Percentiles rank a stretch among this genome's conserved stretches.
These are phyloP conservation scores for Termitomyces sp. DNA, from an alignment of 1,284 basidiomycete genomes.

Conservation along the genomic window DNA sequence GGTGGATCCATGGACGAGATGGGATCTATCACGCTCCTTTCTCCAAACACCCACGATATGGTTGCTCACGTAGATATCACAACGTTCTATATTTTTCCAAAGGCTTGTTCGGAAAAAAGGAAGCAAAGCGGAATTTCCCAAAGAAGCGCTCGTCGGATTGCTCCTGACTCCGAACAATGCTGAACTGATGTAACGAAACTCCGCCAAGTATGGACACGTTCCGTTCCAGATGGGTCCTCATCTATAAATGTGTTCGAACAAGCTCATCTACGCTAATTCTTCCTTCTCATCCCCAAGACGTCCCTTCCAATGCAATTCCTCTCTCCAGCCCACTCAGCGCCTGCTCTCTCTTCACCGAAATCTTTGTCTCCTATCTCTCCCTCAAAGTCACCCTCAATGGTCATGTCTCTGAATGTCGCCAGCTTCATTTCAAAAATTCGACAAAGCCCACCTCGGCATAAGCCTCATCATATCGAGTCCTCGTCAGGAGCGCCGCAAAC, in stretches of 20 bases:
- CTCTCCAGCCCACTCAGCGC: conserved; percentile 7
- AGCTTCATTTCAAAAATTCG: conserved; percentile 50
- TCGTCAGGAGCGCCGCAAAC: conserved; percentile 52
- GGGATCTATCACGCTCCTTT: not conserved
- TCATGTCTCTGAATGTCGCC: conserved; percentile 27
- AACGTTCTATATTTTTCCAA: not conserved
- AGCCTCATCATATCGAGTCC: conserved; percentile 36
- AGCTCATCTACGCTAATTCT: not conserved
- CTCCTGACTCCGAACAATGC: conserved; percentile 4
- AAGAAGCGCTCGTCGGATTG: not conserved
- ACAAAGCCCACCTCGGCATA: conserved; percentile 22
- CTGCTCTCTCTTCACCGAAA: conserved; percentile 1
- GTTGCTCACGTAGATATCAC: not conserved
- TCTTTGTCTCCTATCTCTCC: conserved; percentile 4
- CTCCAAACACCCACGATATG: not conserved
- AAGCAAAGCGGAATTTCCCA: not conserved
- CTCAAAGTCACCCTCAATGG: conserved; percentile 12
- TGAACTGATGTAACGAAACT: conserved; percentile 15
- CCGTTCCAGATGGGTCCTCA: not conserved
- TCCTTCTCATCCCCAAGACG: not conserved
- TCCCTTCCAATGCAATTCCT: not conserved
- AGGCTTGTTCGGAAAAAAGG: not conserved
- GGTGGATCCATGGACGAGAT: not conserved
- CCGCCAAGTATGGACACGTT: conserved; percentile 10
- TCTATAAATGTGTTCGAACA: conserved; percentile 2